Percentiles rank a stretch among this genome's conserved stretches.
Conservation (phyloP, 1,284 basidiomycete genomes). For the Ceratobasidium sp. region DNA sequence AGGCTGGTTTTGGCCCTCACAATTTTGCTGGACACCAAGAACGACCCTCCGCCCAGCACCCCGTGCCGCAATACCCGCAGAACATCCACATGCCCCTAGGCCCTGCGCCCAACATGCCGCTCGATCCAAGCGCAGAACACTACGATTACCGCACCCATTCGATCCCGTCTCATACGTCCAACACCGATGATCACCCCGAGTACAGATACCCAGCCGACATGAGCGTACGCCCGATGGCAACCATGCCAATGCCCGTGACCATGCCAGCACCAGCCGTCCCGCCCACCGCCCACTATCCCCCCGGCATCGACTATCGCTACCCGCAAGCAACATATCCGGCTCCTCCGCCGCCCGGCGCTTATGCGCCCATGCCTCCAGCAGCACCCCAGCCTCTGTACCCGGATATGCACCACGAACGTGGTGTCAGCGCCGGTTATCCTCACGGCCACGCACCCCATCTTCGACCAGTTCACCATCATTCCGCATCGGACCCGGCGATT, state of each 20-base stretch:
- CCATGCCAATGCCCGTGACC: constrained; percentile 34
- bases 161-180: constrained; percentile 23
- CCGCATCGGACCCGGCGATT: constrained; percentile 78
- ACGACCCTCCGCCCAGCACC: constrained; percentile 42
- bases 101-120: constrained; percentile 45
- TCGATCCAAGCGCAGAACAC: constrained; percentile 39
- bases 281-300: constrained; percentile 23
- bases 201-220: constrained; percentile 41
- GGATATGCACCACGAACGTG: constrained; percentile 43
- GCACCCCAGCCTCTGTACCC: constrained; percentile 30
- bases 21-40: constrained; percentile 26
- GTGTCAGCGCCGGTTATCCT: constrained; percentile 32
- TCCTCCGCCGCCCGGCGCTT: constrained; percentile 44
- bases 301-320: constrained; percentile 38
- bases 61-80: constrained; percentile 43
- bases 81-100: constrained; percentile 27
- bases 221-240: constrained; percentile 14
- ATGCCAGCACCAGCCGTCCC: constrained; percentile 36
- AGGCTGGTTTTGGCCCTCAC: constrained; percentile 6
- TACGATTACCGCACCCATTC: constrained; percentile 43
- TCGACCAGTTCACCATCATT: constrained; percentile 72
- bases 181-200: constrained; percentile 34
- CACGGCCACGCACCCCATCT: constrained; percentile 34
- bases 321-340: constrained; percentile 38
- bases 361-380: constrained; percentile 26